These are phyloP conservation scores for Dendrobium officinale DNA, from an alignment of 106 monocot species.

Conservation along the genomic window DNA sequence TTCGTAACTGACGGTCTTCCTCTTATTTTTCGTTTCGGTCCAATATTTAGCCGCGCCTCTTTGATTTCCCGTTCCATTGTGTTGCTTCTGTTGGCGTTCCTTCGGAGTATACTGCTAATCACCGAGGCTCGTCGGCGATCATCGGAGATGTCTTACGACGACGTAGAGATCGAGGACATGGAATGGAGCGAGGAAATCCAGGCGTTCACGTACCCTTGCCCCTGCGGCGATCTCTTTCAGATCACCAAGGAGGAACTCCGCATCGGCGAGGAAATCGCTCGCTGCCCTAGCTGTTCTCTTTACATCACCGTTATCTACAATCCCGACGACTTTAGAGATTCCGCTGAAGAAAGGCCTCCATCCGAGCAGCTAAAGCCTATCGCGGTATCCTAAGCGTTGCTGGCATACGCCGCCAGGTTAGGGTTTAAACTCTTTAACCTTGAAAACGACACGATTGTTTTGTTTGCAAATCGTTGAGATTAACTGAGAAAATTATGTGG, in stretches of 20 bases:
- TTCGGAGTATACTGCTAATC: background rate
- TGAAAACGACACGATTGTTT: background rate
- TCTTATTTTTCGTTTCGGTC: too few species aligned
- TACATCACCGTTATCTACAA: conserved; percentile 69
- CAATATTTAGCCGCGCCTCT: too few species aligned
- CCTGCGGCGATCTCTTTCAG: conserved; percentile 65
- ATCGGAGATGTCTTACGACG: conserved; percentile 49
- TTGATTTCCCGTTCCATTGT: too few species aligned
- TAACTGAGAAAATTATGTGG: background rate
- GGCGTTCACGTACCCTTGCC: conserved; percentile 64
- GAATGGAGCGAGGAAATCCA: conserved; percentile 55
- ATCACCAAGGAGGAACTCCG: conserved; percentile 58
- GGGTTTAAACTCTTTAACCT: background rate
- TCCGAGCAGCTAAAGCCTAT: conserved; percentile 19
- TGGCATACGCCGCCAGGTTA: background rate
- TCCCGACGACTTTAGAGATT: conserved; percentile 37
- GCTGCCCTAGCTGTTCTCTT: conserved; percentile 62
- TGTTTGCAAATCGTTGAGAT: background rate
- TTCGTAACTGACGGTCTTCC: too few species aligned
- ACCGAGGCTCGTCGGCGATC: background rate
- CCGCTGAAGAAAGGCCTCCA: conserved; percentile 4
- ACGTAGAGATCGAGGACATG: conserved; percentile 80
- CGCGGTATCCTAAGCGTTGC: conserved; percentile 31
- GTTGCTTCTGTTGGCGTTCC: too few species aligned
- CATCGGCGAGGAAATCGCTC: conserved; percentile 56